Evolutionary conservation across 1,284 basidiomycete species (phyloP).

Genomic region (Erythrobasidium hasegawianum): DNA sequence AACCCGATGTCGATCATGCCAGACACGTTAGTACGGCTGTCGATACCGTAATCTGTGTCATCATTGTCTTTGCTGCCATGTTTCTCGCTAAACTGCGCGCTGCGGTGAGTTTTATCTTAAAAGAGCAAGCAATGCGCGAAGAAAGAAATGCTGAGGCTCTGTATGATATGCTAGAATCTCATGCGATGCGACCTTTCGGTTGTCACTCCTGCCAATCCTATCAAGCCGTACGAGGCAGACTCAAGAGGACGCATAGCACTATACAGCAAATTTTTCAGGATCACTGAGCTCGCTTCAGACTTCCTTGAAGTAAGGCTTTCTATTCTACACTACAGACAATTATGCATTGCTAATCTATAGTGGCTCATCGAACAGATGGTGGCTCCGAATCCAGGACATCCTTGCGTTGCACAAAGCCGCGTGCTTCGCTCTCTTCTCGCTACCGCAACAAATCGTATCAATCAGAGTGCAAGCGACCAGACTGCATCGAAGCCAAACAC

Average conservation of each 20-base stretch:
- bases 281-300: constrained; percentile 31
- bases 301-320: constrained; percentile 31
- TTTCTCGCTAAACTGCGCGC: constrained; percentile 30
- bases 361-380: constrained; percentile 30
- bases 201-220: constrained; percentile 19
- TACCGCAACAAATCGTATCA: constrained; percentile 16
- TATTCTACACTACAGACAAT: no score
- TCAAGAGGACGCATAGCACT: constrained; percentile 21
- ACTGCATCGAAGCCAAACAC: neutral
- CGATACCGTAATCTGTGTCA: constrained; percentile 32
- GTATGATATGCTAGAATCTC: constrained; percentile 22
- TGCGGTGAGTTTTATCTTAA: constrained; percentile 26
- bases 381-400: constrained; percentile 31
- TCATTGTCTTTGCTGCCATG: constrained; percentile 34
- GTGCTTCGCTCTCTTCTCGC: constrained; percentile 22
- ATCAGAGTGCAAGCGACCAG: neutral
- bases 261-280: constrained; percentile 33
- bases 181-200: constrained; percentile 29
- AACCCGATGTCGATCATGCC: constrained; percentile 33
- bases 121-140: no score
- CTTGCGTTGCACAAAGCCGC: constrained; percentile 22
- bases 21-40: constrained; percentile 26
- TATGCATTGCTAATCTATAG: no score
- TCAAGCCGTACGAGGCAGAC: constrained; percentile 13
- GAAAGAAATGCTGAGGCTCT: no score